Evolutionary conservation across 441 rosid species (phyloP).

Genomic region (Jatropha multifida): DNA sequence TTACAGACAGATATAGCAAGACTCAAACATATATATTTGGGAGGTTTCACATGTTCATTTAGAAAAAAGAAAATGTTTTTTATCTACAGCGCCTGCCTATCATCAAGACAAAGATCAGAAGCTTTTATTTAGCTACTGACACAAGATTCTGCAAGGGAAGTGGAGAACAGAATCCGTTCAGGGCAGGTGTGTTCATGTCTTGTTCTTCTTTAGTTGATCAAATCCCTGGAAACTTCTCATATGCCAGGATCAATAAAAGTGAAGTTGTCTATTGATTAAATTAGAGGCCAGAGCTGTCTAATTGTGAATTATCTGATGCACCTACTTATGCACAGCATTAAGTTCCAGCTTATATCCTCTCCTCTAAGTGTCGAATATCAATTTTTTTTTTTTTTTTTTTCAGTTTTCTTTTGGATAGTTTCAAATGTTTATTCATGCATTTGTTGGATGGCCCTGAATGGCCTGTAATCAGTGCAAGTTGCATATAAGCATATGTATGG

Average conservation of each 20-base stretch:
- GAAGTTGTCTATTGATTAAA: not conserved
- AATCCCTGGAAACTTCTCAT: not conserved
- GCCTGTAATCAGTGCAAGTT: too few species aligned
- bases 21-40: not conserved
- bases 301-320: not conserved
- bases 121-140: not conserved
- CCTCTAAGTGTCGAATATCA: not conserved
- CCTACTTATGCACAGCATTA: not conserved
- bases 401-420: too few species aligned
- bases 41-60: not conserved
- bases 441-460: not conserved
- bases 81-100: not conserved
- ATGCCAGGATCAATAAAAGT: not conserved
- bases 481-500: too few species aligned
- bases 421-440: not conserved
- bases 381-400: too few species aligned
- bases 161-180: not conserved
- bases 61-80: not conserved
- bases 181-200: not conserved
- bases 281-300: not conserved
- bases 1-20: not conserved
- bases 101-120: not conserved
- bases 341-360: not conserved
- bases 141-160: not conserved
- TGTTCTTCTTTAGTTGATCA: not conserved